phyloP scores from a whole-genome alignment of 129 eudicot species.

The Saussurea involucrata region DNA sequence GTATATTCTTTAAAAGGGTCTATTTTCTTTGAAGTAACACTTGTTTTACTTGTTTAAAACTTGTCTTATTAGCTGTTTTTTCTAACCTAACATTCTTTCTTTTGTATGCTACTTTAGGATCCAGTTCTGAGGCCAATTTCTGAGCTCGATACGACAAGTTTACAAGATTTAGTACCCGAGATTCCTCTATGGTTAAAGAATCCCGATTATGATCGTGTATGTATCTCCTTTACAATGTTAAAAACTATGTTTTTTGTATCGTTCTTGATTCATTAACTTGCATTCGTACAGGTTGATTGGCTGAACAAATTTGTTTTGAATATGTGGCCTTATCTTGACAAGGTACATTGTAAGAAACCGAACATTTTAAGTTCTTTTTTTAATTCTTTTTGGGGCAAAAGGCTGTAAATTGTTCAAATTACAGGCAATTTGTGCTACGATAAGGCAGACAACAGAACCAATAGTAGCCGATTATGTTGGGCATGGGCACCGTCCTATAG shows the following conservation, averaged over 20 bases:
- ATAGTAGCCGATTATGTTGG: conserved; percentile 76
- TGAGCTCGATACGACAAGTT: conserved; percentile 49
- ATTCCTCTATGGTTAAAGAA: conserved; percentile 90
- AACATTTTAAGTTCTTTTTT: not conserved
- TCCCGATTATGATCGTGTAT: conserved; percentile 88
- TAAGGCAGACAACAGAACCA: conserved; percentile 58
- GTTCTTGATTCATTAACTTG: not conserved
- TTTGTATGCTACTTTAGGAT: conserved; percentile 43
- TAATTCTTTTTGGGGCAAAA: not conserved
- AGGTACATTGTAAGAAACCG: conserved; percentile 46
- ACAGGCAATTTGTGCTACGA: conserved; percentile 64
- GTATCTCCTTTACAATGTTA: conserved; percentile 4
- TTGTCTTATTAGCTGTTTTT: conserved; percentile 21
- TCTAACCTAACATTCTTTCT: not conserved
- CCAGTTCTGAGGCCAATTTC: conserved; percentile 47
- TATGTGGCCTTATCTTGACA: conserved; percentile 94
- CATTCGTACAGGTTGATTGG: conserved; percentile 73
- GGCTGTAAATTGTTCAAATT: not conserved
- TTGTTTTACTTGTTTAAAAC: conserved; percentile 14
- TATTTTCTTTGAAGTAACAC: conserved; percentile 8
- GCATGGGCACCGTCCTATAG: conserved; percentile 47
- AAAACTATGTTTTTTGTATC: not conserved
- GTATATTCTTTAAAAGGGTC: conserved; percentile 3
- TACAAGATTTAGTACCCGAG: conserved; percentile 66
- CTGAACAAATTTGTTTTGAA: conserved; percentile 52